These are phyloP conservation scores for Diplodia sapinea DNA, from an alignment of 2,329 filamentous ascomycete genomes.

Conservation along the genomic window DNA sequence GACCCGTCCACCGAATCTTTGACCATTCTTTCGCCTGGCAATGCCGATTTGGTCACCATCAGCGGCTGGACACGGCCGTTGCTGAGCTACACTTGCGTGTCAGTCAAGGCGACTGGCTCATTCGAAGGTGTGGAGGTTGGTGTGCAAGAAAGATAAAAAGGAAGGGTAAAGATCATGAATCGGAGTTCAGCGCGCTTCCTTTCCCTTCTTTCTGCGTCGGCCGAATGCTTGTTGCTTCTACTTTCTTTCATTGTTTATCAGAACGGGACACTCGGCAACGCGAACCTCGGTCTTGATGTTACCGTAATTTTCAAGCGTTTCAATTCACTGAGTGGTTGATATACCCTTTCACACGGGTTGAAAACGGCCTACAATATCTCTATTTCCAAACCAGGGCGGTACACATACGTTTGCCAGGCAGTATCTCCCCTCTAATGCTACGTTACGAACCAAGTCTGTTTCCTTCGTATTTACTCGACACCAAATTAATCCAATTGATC, in stretches of 20 bases:
- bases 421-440: conserved; percentile 8
- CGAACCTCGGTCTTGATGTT: background rate
- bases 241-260: background rate
- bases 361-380: background rate
- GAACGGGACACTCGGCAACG: background rate
- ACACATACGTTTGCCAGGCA: background rate
- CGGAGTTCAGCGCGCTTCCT: background rate
- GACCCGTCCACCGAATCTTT: background rate
- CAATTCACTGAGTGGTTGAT: too few relatives aligned
- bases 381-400: background rate
- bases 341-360: background rate
- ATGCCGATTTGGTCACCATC: background rate
- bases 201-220: background rate
- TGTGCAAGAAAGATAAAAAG: background rate
- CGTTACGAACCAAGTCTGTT: background rate
- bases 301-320: background rate
- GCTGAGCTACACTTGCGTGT: conserved; percentile 4
- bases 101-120: background rate
- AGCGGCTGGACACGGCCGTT: background rate
- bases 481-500: background rate
- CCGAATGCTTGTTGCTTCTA: background rate
- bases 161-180: background rate
- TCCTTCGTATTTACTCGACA: background rate
- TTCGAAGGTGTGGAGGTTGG: background rate
- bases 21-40: background rate